phyloP scores from a whole-genome alignment of 1,284 basidiomycete genomes.

The Ceratobasidium sp. region DNA sequence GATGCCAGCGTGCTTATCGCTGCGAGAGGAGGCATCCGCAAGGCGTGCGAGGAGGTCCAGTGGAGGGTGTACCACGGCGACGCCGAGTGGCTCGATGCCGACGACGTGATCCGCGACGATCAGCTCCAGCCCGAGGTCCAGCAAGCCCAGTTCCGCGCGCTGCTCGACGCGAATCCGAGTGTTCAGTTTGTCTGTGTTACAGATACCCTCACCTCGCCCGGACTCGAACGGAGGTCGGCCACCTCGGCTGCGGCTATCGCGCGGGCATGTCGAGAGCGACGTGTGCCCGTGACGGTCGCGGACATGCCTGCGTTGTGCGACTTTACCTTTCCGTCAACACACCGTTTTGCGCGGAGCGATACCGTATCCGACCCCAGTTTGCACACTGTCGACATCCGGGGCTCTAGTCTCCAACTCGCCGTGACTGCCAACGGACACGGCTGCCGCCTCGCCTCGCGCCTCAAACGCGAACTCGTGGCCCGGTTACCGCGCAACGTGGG shows the following conservation, averaged over 20 bases:
- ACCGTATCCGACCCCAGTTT: conserved; percentile 46
- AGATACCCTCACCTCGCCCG: conserved; percentile 66
- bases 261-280: conserved; percentile 63
- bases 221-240: conserved; percentile 59
- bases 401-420: conserved; percentile 80
- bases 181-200: conserved; percentile 78
- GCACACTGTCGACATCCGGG: conserved; percentile 33
- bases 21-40: conserved; percentile 59
- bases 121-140: conserved; percentile 53
- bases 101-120: conserved; percentile 56
- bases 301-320: conserved; percentile 90
- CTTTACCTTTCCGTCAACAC: conserved; percentile 88
- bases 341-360: conserved; percentile 71
- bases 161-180: conserved; percentile 51
- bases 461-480: conserved; percentile 85
- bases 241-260: conserved; percentile 68
- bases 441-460: conserved; percentile 83
- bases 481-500: conserved; percentile 81
- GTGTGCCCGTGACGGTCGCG: conserved; percentile 86
- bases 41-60: conserved; percentile 75
- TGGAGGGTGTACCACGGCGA: conserved; percentile 67
- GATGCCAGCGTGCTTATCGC: conserved; percentile 78
- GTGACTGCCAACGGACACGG: conserved; percentile 94
- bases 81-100: conserved; percentile 53
- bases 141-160: conserved; percentile 52